phyloP scores from a whole-genome alignment of 2,329 filamentous ascomycete genomes.

The Didymella lethalis region DNA sequence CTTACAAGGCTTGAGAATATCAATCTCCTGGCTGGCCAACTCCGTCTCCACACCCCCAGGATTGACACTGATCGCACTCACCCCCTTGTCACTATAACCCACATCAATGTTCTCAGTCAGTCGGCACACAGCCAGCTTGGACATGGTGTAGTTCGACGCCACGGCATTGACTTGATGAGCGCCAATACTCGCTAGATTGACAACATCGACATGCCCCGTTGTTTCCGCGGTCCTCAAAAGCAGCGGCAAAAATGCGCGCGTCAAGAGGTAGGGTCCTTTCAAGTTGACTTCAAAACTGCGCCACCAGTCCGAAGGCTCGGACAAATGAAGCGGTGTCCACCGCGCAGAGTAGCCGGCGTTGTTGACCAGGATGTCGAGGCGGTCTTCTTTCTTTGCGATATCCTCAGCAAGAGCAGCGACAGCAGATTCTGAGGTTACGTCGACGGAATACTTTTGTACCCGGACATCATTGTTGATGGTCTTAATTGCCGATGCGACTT shows the following conservation, averaged over 20 bases:
- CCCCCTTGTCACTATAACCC: constrained; percentile 47
- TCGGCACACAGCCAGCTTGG: constrained; percentile 60
- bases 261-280: constrained; percentile 57
- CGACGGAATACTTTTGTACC: constrained; percentile 55
- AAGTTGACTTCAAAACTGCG: constrained; percentile 59
- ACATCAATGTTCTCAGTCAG: constrained; percentile 59
- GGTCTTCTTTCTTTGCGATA: constrained; percentile 33
- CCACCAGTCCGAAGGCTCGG: constrained; percentile 52
- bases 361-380: constrained; percentile 59
- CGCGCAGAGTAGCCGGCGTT: constrained; percentile 54
- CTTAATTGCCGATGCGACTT: constrained; percentile 48
- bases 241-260: constrained; percentile 57
- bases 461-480: constrained; percentile 52
- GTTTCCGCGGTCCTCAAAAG: constrained; percentile 36
- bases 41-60: constrained; percentile 42
- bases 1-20: constrained; percentile 7
- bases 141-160: constrained; percentile 53
- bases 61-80: constrained; percentile 34
- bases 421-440: constrained; percentile 52
- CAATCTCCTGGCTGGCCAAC: constrained; percentile 11
- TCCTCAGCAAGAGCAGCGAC: constrained; percentile 47
- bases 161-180: constrained; percentile 28
- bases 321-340: constrained; percentile 42
- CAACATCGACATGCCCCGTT: constrained; percentile 39
- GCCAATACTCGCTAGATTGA: constrained; percentile 60